Conservation (phyloP, 1,139 yeast genomes). For the Debaryomyces subglobosus region DNA sequence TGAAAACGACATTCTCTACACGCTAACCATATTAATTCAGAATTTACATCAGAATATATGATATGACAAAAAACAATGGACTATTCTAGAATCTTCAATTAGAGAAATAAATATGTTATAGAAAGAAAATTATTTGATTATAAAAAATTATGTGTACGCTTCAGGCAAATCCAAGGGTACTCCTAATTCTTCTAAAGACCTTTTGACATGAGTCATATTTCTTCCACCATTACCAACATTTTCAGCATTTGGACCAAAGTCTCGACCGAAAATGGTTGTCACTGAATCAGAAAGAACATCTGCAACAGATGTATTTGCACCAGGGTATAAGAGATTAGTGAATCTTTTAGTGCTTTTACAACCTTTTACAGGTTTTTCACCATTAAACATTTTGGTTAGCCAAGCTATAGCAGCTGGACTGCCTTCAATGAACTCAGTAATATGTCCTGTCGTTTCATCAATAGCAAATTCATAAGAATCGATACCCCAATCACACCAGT, state of each 20-base stretch:
- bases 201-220: background rate
- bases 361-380: constrained; percentile 10
- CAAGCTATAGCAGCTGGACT: constrained; percentile 12
- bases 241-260: constrained; percentile 6
- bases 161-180: background rate
- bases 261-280: constrained; percentile 2
- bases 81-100: too few relatives aligned
- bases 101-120: background rate
- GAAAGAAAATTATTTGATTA: background rate
- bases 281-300: background rate
- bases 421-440: constrained; percentile 12
- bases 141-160: too few relatives aligned
- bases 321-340: constrained; percentile 30
- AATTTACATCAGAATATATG: too few relatives aligned
- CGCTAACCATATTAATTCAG: too few relatives aligned
- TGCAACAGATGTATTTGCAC: constrained; percentile 11
- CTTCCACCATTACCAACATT: background rate
- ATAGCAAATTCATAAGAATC: constrained; percentile 15
- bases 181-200: background rate
- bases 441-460: constrained; percentile 12
- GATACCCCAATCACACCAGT: constrained; percentile 23
- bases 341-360: constrained; percentile 20
- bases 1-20: background rate
- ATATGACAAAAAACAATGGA: too few relatives aligned
- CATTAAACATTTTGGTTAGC: constrained; percentile 12